Base-by-base conservation (phyloP, 2,329 filamentous ascomycete genomes). In the Stagonosporopsis vannaccii region DNA sequence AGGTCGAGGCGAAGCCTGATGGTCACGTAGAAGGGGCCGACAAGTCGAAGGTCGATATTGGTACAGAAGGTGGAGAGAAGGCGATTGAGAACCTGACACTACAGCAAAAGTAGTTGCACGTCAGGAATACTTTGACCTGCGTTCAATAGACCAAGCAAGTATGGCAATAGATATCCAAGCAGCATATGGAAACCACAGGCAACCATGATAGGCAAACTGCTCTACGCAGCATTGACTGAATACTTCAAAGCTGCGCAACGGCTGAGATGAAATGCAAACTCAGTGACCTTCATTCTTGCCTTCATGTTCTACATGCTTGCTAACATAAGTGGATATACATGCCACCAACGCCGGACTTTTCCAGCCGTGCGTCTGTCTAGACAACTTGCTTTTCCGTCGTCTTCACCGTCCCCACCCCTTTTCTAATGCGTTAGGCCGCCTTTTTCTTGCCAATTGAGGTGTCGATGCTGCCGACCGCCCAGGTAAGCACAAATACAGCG, bases 401-500 rank as follows among this genome's bases (percentile, higher is more conserved):
- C 20, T 13, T 15, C 52, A 15, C 1, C 23, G 2, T 20, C 20
- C 2, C 20, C 17, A 12, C 26, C 25, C 6, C 44, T 36, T 51
- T 28, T 15, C n/a, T n/a, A 20, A 13, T 15, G 4, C 56, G 15
- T 59, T 61, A 75, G 19, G 61, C 67, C 33, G 62, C 68, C 69
- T 77, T 82, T 71, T 82, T 82, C 75, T 81, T 84, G 62, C 83
- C 87, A 77, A 97, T 96, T 74, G 90, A 92, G 41, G 93, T 85
- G 73, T 97, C 89, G 60, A 97, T 80, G 69, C 86, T 88, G 28
- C 92, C 90, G 56, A 97, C 75, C 3, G 87, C 79, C 88, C 90
- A 97, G 5, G 85, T 84, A 2, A 87, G 83, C 36, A 86, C 81
- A 77, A 96, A 97, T 12, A 96, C 78, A n/a, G 83, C 80, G 63